Evolutionary conservation across 1,284 basidiomycete genomes (phyloP).

Genomic region (Hymenochaete sp.): DNA sequence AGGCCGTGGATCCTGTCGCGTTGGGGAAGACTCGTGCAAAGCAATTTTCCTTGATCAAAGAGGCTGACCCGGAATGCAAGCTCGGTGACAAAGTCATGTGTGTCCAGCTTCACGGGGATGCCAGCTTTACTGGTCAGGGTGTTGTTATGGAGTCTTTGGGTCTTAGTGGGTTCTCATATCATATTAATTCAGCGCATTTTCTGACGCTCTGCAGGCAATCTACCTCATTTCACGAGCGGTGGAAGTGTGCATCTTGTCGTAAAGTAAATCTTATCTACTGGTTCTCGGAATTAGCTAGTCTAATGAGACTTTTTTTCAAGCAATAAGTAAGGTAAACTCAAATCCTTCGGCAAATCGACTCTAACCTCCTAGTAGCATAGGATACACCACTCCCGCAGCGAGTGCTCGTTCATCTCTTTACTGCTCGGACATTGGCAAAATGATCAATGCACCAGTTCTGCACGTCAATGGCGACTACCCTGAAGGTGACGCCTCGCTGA

Average conservation of each 20-base stretch:
- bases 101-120: conserved; percentile 85
- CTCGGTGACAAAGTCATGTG: conserved; percentile 82
- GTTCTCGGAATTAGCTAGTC: conserved; percentile 1
- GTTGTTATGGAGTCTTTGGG: conserved; percentile 84
- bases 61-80: conserved; percentile 52
- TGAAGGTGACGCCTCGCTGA: conserved; percentile 49
- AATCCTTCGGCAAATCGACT: neutral
- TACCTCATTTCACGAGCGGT: conserved; percentile 84
- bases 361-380: conserved; percentile 48
- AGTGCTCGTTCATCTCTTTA: conserved; percentile 78
- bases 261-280: conserved; percentile 48
- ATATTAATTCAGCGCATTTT: neutral
- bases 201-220: conserved; percentile 42
- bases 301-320: conserved; percentile 26
- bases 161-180: conserved; percentile 44
- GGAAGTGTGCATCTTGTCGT: conserved; percentile 88
- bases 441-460: conserved; percentile 82
- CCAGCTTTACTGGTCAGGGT: conserved; percentile 84
- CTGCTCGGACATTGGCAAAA: conserved; percentile 84
- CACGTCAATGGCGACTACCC: conserved; percentile 89
- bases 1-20: conserved; percentile 81
- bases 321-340: conserved; percentile 36
- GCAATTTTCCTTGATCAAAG: conserved; percentile 75
- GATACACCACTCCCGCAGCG: conserved; percentile 82
- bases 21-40: conserved; percentile 87